Evolutionary conservation across 2,329 filamentous ascomycete species (phyloP).

Genomic region (Penicillium sp.): DNA sequence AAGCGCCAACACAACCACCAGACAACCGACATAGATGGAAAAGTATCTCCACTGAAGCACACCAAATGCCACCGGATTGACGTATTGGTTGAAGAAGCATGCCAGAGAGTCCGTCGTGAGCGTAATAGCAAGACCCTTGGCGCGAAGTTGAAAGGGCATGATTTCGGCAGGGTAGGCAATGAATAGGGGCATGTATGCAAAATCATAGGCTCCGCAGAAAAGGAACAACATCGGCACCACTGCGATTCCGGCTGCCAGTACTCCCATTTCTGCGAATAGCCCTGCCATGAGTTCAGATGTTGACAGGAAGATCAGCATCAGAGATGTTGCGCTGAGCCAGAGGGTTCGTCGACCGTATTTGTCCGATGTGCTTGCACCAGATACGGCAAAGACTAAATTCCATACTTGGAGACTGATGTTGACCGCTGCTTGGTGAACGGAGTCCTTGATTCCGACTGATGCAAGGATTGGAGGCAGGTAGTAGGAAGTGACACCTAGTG

Average conservation of each 20-base stretch:
- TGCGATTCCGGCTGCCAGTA: constrained; percentile 22
- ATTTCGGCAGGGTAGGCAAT: constrained; percentile 22
- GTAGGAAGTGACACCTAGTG: constrained; percentile 29
- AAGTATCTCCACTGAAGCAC: constrained; percentile 41
- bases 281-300: constrained; percentile 16
- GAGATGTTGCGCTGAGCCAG: constrained; percentile 12
- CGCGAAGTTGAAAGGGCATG: constrained; percentile 18
- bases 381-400: constrained; percentile 21
- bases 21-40: constrained; percentile 38
- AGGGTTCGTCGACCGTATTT: constrained; percentile 13
- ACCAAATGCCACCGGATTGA: constrained; percentile 40
- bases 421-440: constrained; percentile 24
- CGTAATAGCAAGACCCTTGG: constrained; percentile 22
- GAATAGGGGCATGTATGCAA: constrained; percentile 20
- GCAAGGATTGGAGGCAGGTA: constrained; percentile 37
- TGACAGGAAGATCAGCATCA: constrained; percentile 18
- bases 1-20: constrained; percentile 27
- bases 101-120: constrained; percentile 23
- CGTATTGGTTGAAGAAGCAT: constrained; percentile 38
- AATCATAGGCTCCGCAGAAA: constrained; percentile 18
- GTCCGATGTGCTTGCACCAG: constrained; percentile 14
- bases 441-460: constrained; percentile 30
- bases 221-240: constrained; percentile 26
- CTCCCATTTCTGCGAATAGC: constrained; percentile 16
- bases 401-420: constrained; percentile 25